Evolutionary conservation across 2,329 filamentous ascomycete species (phyloP), one percentile per base, ranked within the genome.

Genomic region (Hirsutella minnesotensis): DNA sequence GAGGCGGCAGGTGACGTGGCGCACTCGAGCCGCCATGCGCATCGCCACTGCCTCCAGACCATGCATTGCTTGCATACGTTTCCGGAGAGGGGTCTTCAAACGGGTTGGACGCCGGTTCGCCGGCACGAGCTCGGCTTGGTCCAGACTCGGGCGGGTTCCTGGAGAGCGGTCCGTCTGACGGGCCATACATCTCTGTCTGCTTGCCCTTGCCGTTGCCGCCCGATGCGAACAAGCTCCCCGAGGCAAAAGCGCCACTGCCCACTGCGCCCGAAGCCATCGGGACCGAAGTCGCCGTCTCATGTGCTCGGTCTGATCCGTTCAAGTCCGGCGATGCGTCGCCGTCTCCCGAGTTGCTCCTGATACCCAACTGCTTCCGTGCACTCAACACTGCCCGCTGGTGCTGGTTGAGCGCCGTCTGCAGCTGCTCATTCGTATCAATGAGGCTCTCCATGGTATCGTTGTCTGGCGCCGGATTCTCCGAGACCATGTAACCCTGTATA

Each of bases 401-500:
- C 57, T 87, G 81, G 49, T 80, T 92, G 34, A 90, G 71, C 0
- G 89, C 82, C 37, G 85, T 77, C 47, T 86, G 85, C 24, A 98
- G 70, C 57, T 90, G 84, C 62, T 96, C 92, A 58, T 94, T 95
- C 13, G 87, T 92, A 61, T 95, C 88, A 55, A 98, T 95, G 47
- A 98, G 68, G 13, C 80, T 89, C 57, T 92, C 80, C 75, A 96
- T 87, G 1, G 90, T 96, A 51, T 95, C 83, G 55, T 95, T 90
- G 60, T 96, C 92, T 0, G 90, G 89, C 1, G 77, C 59, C 0
- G 90, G 89, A 57, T 86, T 76, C 44, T 83, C 80, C 38, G 81
- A 77, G 35, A 80, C 72, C 70, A 96, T 95, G 64, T 94, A 96
- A 27, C 72, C 72, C 56, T 95, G 88, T 52, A 96, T 79, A 56